Evolutionary conservation across 768 basidiomycete species (phyloP), one percentile per base, ranked within the genome.

Genomic region (Lepiota venenata): DNA sequence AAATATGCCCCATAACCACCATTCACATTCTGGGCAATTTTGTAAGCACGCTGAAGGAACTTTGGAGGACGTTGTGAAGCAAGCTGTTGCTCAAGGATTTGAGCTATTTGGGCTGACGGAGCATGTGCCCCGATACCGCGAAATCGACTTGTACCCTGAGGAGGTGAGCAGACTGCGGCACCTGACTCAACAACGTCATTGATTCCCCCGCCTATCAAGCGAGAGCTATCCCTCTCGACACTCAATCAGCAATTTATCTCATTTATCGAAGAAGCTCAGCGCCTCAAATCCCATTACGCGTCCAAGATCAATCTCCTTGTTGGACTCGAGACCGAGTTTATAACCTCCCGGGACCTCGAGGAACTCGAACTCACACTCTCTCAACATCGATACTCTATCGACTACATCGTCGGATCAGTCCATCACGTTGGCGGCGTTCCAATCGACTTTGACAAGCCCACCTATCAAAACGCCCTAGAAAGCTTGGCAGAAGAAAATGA

Each of bases 21-120:
- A 94, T 69, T 93, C 90, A 16, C 93, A 97, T 64, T 96, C 92
- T 0, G 93, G 94, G 27, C 87, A 95, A 63, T 96, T 94, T 71
- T 96, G 95, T 74, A 86, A 83, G 59, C 95, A 98, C 64, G 96
- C 93, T 2, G 74, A 76, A 11, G 93, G 93, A 6, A 73, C 76
- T 1, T 76, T 99, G 37, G 87, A 94, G 62, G 83, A 91, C 3
- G 87, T 94, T 14, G 88, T 97, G 3, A 65, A 75, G 15, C 87
- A 88, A 60, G 95, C 96, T 35, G 87, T 96, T 53, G 66, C 72
- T 6, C 81, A 88, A 66, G 81, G 85, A 0, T 98, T 98, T 66
- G 72, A 80, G 55, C 74, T 88, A 0, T 98, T 86, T 64, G 93
- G 95, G 1, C 73, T 98, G 55, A 91, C 87, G 3, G 97, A 98